Conservation (phyloP, 148 eudicot species). For the Spergularia bocconei region DNA sequence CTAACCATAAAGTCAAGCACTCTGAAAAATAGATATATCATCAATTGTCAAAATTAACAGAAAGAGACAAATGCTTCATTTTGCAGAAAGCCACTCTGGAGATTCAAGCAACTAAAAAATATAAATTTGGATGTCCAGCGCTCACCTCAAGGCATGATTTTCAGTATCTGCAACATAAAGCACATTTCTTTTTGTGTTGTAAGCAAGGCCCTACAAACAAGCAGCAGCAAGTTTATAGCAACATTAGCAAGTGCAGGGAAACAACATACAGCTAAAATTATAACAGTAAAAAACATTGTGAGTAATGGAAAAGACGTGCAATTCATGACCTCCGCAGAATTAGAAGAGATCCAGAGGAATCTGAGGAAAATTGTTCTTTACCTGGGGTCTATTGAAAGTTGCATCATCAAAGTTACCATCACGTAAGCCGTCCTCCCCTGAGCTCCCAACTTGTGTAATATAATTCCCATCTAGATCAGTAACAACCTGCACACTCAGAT, state of each 20-base stretch:
- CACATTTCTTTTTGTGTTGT: slow-evolving; percentile 79
- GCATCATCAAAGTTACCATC: slow-evolving; percentile 94
- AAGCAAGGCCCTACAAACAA: slow-evolving; percentile 73
- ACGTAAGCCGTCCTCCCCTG: slow-evolving; percentile 86
- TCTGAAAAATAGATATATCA: background rate
- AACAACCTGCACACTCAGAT: slow-evolving; percentile 62
- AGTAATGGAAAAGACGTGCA: background rate
- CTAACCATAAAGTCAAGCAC: background rate
- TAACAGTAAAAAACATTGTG: background rate
- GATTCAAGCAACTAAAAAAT: slow-evolving; percentile 5
- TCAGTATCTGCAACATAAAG: slow-evolving; percentile 96
- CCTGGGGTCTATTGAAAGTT: slow-evolving; percentile 92
- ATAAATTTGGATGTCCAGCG: background rate
- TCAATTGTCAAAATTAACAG: background rate
- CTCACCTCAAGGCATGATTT: slow-evolving; percentile 93
- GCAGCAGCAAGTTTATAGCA: background rate
- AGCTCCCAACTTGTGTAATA: slow-evolving; percentile 84
- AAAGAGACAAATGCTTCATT: background rate
- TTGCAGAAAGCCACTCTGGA: background rate
- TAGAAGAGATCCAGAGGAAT: background rate
- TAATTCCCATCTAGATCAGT: slow-evolving; percentile 88
- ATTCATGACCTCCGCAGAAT: slow-evolving; percentile 3
- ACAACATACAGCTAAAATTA: background rate
- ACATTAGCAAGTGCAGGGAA: slow-evolving; percentile 7
- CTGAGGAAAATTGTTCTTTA: slow-evolving; percentile 22